Evolutionary conservation across 2,329 filamentous ascomycete genomes (phyloP), one percentile per base, ranked within the genome.

Genomic region (Byssochlamys sp.): DNA sequence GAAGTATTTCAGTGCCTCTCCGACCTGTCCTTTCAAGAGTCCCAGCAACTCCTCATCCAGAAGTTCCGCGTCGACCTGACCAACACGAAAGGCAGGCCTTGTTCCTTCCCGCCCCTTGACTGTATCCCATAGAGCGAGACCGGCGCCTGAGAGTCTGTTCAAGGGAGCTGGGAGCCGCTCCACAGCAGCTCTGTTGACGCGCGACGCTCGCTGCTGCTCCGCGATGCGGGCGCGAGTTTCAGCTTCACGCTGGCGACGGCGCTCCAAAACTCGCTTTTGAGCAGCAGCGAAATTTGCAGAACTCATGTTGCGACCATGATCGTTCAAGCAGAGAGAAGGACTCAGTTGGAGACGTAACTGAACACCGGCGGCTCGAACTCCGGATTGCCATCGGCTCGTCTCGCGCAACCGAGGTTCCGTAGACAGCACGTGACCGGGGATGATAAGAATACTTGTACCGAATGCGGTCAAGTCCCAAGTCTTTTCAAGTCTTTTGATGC

Each of bases 1-100:
- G 63, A 91, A 88, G 71, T 96, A 94, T 70, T 91, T 95, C 58
- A 97, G 77, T 11, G 86, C 94, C 63, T 96, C 90, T 63, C 85
- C 87, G 31, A 94, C 90, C 74, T 99, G 92, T 4, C 82, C 84
- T 69, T 89, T 91, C 59, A 99, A 78, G 62, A 97, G 80, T n/a
- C 84, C 83, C 26, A 97, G 80, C 52, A 99, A 80, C 76, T 97
- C 94, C 69, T 96, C 90, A 72, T 99, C 94, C 19, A 99, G 81
- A 54, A 99, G 79, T 73, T 97, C 94, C 39, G 94, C 91, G 73
- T 99, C 94, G 50, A 97, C 90, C 75, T 99, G 94, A 28, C 92
- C 91, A 28, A 99, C 94, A 56, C 94, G 86, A 71, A 96, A 96
- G 10, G 89, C 87, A 4, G 94, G 92, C 14, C 85, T 80, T 26